These are phyloP conservation scores for Lipomyces starkeyi DNA, from an alignment of 805 yeast genomes.

Conservation along the genomic window DNA sequence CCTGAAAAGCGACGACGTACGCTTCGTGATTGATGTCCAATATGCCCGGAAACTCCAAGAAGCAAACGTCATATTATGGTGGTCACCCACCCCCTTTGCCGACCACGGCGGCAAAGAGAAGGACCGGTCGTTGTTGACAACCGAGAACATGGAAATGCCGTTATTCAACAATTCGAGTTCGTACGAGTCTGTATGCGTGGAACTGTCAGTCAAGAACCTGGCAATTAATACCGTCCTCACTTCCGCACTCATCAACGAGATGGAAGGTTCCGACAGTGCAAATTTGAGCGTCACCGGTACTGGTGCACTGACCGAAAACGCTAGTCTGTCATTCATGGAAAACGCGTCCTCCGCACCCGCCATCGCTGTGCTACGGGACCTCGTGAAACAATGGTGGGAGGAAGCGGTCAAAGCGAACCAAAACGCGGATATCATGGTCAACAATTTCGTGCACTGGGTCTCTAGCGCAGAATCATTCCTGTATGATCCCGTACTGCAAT, in stretches of 20 bases:
- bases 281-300: constrained; percentile 51
- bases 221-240: constrained; percentile 86
- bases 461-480: constrained; percentile 73
- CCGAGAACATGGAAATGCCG: constrained; percentile 71
- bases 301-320: constrained; percentile 30
- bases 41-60: constrained; percentile 78
- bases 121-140: constrained; percentile 57
- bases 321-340: constrained; percentile 60
- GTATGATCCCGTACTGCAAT: constrained; percentile 78
- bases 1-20: constrained; percentile 74
- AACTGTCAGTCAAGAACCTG: constrained; percentile 76
- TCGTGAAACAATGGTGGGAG: constrained; percentile 95
- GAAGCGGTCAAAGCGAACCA: constrained; percentile 70
- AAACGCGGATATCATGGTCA: constrained; percentile 83
- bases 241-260: constrained; percentile 81
- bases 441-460: constrained; percentile 84
- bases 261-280: constrained; percentile 81
- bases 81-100: constrained; percentile 82
- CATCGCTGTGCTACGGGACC: constrained; percentile 65
- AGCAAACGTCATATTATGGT: constrained; percentile 82
- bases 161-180: constrained; percentile 77
- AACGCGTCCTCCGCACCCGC: constrained; percentile 84
- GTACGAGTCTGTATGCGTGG: constrained; percentile 78
- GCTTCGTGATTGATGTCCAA: constrained; percentile 80
- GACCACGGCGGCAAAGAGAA: constrained; percentile 84